A percentile compares a stretch with the other conserved stretches of the same genome.
phyloP scores from a whole-genome alignment of 2,329 filamentous ascomycete species.

The Aspergillus novofumigatus region DNA sequence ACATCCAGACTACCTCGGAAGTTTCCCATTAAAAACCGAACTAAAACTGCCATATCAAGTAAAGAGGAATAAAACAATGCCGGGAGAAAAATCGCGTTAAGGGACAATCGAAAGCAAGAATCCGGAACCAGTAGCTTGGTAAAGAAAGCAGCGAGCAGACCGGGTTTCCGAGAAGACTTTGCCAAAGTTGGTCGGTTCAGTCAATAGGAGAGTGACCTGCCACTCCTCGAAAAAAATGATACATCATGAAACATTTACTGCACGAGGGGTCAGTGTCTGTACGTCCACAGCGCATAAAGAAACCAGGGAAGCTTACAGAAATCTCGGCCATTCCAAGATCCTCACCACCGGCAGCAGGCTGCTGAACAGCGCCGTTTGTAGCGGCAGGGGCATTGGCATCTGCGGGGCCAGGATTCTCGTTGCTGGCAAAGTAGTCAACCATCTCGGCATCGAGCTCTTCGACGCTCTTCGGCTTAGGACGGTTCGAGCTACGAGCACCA shows the following conservation, averaged over 20 bases:
- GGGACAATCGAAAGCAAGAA: conserved; percentile 5
- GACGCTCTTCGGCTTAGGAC: conserved; percentile 76
- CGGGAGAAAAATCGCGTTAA: conserved; percentile 5
- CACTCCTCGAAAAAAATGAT: conserved; percentile 2
- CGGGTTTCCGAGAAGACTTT: neutral
- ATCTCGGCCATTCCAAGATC: conserved; percentile 57
- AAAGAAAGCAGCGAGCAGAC: conserved; percentile 2
- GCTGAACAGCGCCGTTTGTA: conserved; percentile 45
- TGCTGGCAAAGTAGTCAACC: conserved; percentile 76
- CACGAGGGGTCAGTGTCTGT: neutral
- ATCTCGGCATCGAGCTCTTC: conserved; percentile 97
- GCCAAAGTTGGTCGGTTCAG: conserved; percentile 1
- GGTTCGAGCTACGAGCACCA: conserved; percentile 59
- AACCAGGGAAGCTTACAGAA: conserved; percentile 38
- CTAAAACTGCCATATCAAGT: conserved; percentile 6
- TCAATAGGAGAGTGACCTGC: conserved; percentile 4
- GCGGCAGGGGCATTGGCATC: conserved; percentile 39
- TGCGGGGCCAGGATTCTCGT: conserved; percentile 36
- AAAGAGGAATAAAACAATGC: conserved; percentile 6
- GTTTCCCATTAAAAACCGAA: conserved; percentile 5
- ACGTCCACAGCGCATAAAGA: neutral
- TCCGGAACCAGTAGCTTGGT: conserved; percentile 6
- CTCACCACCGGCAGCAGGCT: conserved; percentile 46
- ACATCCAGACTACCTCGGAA: conserved; percentile 11
- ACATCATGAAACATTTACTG: conserved; percentile 15